Conservation (phyloP, 2,329 filamentous ascomycete species). For the Cordyceps tenuipes region DNA sequence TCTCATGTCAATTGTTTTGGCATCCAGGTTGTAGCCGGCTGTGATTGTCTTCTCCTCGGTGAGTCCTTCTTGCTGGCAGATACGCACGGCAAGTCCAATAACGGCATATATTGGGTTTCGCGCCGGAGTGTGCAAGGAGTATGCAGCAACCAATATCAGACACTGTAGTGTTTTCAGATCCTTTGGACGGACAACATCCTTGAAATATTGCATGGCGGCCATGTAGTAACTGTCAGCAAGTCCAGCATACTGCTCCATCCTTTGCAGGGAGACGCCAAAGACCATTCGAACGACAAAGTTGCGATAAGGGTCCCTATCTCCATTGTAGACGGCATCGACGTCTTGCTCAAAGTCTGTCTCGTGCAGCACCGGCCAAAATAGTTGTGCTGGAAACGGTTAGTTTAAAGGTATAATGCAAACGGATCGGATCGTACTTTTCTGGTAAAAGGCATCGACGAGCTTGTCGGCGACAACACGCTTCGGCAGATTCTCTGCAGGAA, state of each 20-base stretch:
- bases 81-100: slow-evolving; percentile 75
- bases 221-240: slow-evolving; percentile 93
- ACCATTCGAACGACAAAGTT: slow-evolving; percentile 88
- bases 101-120: slow-evolving; percentile 90
- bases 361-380: slow-evolving; percentile 80
- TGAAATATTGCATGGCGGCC: slow-evolving; percentile 75
- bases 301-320: slow-evolving; percentile 68
- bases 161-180: slow-evolving; percentile 87
- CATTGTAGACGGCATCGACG: slow-evolving; percentile 71
- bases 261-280: slow-evolving; percentile 89
- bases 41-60: slow-evolving; percentile 83
- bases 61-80: slow-evolving; percentile 82
- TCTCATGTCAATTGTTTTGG: slow-evolving; percentile 79
- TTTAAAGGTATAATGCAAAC: neutral
- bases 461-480: slow-evolving; percentile 65
- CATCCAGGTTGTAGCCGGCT: slow-evolving; percentile 53
- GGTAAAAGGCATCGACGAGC: slow-evolving; percentile 75
- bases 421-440: slow-evolving; percentile 54
- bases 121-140: slow-evolving; percentile 86
- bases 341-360: slow-evolving; percentile 71
- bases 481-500: slow-evolving; percentile 69
- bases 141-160: slow-evolving; percentile 77
- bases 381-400: slow-evolving; percentile 54
- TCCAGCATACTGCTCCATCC: slow-evolving; percentile 85
- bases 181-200: slow-evolving; percentile 77